phyloP scores from a whole-genome alignment of 1,139 yeast genomes.

The Candida sp. region DNA sequence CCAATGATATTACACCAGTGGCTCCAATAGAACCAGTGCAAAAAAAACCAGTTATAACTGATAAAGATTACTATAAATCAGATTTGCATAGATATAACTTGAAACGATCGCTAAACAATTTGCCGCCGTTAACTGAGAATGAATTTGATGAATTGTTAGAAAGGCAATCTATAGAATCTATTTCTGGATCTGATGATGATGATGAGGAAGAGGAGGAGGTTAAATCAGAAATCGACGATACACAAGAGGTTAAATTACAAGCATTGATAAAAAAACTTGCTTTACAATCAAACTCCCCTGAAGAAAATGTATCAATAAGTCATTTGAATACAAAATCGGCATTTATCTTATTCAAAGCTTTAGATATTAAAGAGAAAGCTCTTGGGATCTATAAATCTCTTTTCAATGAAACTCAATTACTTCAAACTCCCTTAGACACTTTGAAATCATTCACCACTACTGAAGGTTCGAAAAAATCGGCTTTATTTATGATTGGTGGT shows the following conservation, averaged over 20 bases:
- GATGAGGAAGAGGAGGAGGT: conserved; percentile 20
- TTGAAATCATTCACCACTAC: conserved; percentile 29
- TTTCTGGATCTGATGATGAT: conserved; percentile 52
- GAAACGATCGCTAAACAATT: conserved; percentile 47
- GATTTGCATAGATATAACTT: conserved; percentile 62
- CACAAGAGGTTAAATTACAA: conserved; percentile 19
- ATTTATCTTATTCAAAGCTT: conserved; percentile 51
- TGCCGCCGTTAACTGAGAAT: conserved; percentile 48
- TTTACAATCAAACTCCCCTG: conserved; percentile 11
- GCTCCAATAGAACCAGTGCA: conserved; percentile 1
- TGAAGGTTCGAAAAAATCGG: conserved; percentile 42
- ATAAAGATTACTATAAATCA: conserved; percentile 52
- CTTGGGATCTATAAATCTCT: conserved; percentile 71
- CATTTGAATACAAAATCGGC: conserved; percentile 67
- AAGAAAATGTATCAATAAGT: conserved; percentile 37
- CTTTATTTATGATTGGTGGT: conserved; percentile 92
- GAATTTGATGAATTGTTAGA: conserved; percentile 60
- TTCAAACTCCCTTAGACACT: conserved; percentile 38
- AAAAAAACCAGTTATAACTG: conserved; percentile 11
- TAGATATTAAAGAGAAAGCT: conserved; percentile 40
- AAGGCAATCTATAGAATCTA: conserved; percentile 49
- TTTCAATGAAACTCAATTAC: conserved; percentile 37
- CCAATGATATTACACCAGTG: conserved; percentile 2
- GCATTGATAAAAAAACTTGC: conserved; percentile 31
- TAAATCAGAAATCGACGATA: conserved; percentile 2